phyloP scores from a whole-genome alignment of 345 rosid species.

The Populus euphratica region DNA sequence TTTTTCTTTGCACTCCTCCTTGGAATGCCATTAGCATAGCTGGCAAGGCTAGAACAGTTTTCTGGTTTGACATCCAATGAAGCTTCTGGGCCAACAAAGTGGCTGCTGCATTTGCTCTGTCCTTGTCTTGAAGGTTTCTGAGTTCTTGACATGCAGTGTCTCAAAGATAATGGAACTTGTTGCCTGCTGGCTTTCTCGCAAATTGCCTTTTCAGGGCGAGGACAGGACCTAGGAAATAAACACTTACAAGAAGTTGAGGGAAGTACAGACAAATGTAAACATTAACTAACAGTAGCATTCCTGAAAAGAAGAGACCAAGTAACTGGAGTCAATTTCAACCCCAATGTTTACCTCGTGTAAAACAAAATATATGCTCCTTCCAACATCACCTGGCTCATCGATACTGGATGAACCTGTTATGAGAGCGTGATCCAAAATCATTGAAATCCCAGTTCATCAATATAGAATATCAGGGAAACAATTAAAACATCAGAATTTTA shows the following conservation, averaged over 20 bases:
- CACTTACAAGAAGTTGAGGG: slow-evolving; percentile 1
- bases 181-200: slow-evolving; percentile 32
- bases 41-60: slow-evolving; percentile 1
- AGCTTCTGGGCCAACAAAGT: slow-evolving; percentile 22
- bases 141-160: slow-evolving; percentile 27
- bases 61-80: slow-evolving; percentile 21
- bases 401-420: slow-evolving; percentile 62
- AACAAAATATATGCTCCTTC: slow-evolving; percentile 90
- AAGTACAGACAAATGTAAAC: neutral
- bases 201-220: slow-evolving; percentile 51
- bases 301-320: neutral
- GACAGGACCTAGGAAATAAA: slow-evolving; percentile 47
- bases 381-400: slow-evolving; percentile 82
- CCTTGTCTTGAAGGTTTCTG: slow-evolving; percentile 37
- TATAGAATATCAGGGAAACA: neutral
- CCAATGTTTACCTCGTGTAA: slow-evolving; percentile 59
- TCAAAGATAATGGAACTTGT: slow-evolving; percentile 27
- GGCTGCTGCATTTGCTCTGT: slow-evolving; percentile 38
- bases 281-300: neutral
- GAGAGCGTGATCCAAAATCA: slow-evolving; percentile 3
- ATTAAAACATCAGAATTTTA: neutral
- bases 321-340: neutral
- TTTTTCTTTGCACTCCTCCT: slow-evolving; percentile 16
- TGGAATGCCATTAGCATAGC: neutral
- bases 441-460: neutral